Conservation (phyloP, 768 basidiomycete species). For the Suillus subaureus region DNA sequence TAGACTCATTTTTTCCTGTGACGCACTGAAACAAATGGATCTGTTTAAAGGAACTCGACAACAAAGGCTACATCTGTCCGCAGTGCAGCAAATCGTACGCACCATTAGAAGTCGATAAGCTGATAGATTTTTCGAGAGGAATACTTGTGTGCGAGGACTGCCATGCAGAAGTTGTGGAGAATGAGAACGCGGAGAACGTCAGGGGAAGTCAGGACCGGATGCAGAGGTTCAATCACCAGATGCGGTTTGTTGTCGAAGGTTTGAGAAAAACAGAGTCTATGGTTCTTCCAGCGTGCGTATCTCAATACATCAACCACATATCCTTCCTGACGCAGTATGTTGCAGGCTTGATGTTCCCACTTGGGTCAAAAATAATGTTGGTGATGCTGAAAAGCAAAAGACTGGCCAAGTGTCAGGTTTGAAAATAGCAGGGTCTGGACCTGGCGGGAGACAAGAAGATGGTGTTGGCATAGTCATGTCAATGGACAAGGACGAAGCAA, state of each 20-base stretch:
- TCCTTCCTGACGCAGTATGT: slow-evolving; percentile 8
- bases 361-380: slow-evolving; percentile 78
- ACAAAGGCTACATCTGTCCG: slow-evolving; percentile 97
- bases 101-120: slow-evolving; percentile 80
- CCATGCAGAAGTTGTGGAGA: slow-evolving; percentile 83
- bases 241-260: slow-evolving; percentile 84
- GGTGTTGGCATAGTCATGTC: slow-evolving; percentile 86
- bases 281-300: slow-evolving; percentile 76
- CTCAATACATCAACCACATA: neutral
- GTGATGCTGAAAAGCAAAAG: slow-evolving; percentile 64
- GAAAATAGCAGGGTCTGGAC: slow-evolving; percentile 74
- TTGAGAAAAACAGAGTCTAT: slow-evolving; percentile 88
- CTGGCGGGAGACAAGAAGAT: slow-evolving; percentile 63
- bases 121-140: slow-evolving; percentile 71
- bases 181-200: slow-evolving; percentile 87
- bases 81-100: slow-evolving; percentile 84
- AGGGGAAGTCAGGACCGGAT: slow-evolving; percentile 90
- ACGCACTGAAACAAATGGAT: neutral
- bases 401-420: slow-evolving; percentile 54
- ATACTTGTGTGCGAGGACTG: slow-evolving; percentile 88
- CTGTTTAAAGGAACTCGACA: slow-evolving; percentile 79
- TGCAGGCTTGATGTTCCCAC: slow-evolving; percentile 77
- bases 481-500: slow-evolving; percentile 85
- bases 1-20: neutral
- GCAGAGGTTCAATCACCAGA: slow-evolving; percentile 93